A percentile compares a stretch with the other conserved stretches of the same genome.
Evolutionary conservation across 2,329 filamentous ascomycete genomes (phyloP).

Genomic region (Cordyceps militaris): DNA sequence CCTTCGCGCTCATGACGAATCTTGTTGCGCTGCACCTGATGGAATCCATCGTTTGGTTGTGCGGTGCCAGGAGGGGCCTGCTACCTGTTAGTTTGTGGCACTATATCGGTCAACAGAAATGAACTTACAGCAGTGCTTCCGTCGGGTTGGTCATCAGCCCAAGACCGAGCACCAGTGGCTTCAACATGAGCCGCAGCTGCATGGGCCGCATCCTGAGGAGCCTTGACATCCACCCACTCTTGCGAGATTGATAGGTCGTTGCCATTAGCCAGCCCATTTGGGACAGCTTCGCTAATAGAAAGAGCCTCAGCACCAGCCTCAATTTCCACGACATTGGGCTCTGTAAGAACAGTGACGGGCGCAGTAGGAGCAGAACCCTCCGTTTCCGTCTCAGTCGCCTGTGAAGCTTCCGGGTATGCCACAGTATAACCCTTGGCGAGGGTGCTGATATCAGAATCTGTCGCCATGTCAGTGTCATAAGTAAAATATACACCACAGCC

Average conservation of each 20-base stretch:
- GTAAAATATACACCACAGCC: not conserved
- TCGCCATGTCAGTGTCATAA: not conserved
- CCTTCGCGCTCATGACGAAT: constrained; percentile 48
- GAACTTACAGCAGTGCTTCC: constrained; percentile 36
- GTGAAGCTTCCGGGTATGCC: constrained; percentile 27
- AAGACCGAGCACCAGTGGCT: constrained; percentile 49
- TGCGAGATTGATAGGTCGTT: constrained; percentile 40
- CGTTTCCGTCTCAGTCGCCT: constrained; percentile 51
- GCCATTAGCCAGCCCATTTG: constrained; percentile 47
- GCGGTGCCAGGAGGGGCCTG: constrained; percentile 28
- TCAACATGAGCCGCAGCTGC: constrained; percentile 51
- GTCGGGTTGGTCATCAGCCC: constrained; percentile 74
- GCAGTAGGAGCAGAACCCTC: constrained; percentile 34
- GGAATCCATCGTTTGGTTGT: constrained; percentile 58
- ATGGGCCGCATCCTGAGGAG: constrained; percentile 59
- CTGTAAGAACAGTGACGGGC: constrained; percentile 29
- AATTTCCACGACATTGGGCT: constrained; percentile 31
- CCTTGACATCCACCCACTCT: constrained; percentile 66
- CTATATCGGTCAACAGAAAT: not conserved
- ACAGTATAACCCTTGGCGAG: constrained; percentile 48
- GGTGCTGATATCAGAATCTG: constrained; percentile 34
- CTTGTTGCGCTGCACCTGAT: constrained; percentile 59
- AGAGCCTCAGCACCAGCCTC: constrained; percentile 19
- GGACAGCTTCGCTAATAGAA: not conserved
- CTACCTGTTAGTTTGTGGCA: constrained; percentile 12